Base-by-base conservation (phyloP, 208 protist species). In the Angomonas ambiguus region DNA sequence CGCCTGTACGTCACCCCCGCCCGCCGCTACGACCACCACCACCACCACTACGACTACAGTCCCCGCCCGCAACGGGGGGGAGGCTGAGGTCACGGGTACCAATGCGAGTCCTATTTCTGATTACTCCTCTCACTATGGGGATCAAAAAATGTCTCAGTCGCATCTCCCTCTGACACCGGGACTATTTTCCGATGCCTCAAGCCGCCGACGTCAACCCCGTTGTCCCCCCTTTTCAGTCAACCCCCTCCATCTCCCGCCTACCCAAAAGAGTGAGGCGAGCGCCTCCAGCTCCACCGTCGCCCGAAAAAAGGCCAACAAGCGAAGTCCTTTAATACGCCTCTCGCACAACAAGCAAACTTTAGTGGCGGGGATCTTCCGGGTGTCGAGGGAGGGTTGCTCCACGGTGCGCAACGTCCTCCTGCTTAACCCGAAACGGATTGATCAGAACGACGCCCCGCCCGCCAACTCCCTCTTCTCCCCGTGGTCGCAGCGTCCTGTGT, bases 361-460 rank as follows among this genome's bases (percentile, higher is more conserved):
- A 24, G 70, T 88, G 51, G 88, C 79, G 5, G 85, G 88, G 16
- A 70, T 80, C n/a, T 94, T 89, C 60, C 79, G 77, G 27, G 88
- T 94, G n/a, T 89, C 81, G 31, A 16, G 51, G 0, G 77, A 87
- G 0, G 88, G 88, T 10, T 94, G 88, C 62, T 69, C 88, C 13
- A 94, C 88, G 18, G 83, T 94, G 77, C 80, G 78, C 51, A 94
- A 88, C 58, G 59, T 91, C 38, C 76, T 94, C n/a, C 76, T 92
- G 18, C 73, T 94, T 2, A 94, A 94, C 61, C 62, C 74, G 0
- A 69, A 59, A 24, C 71, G 72, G 45, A 79, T 77, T 57, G 72
- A 81, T 58, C 65, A 56, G n/a, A 20, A 20, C 10, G 49, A 56
- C 16, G 38, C 38, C 8, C 11, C 38, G 11, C 38, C 38, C 38